Evolutionary conservation across 1,284 basidiomycete species (phyloP).

Genomic region (Leucoagaricus sp.): DNA sequence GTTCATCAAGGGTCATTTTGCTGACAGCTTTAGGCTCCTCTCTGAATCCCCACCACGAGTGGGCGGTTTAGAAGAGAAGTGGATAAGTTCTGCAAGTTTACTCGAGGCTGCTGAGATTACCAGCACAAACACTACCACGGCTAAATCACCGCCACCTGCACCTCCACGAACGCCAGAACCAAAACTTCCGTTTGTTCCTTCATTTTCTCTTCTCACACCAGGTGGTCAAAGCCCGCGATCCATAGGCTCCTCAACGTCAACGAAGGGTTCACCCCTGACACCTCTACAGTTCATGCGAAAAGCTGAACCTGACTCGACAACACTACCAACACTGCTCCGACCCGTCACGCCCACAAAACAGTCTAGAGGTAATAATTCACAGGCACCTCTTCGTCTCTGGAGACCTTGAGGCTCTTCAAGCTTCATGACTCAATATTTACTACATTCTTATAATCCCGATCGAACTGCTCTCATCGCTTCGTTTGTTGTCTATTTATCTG

Average conservation of each 20-base stretch:
- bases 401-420: slow-evolving; percentile 12
- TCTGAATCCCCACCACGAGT: slow-evolving; percentile 57
- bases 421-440: slow-evolving; percentile 17
- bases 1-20: slow-evolving; percentile 85
- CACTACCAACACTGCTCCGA: slow-evolving; percentile 36
- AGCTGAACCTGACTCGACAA: slow-evolving; percentile 44
- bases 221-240: slow-evolving; percentile 49
- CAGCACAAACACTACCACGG: slow-evolving; percentile 18
- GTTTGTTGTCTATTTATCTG: slow-evolving; percentile 12
- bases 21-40: slow-evolving; percentile 72
- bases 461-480: slow-evolving; percentile 1
- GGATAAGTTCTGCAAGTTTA: slow-evolving; percentile 79
- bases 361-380: slow-evolving; percentile 28
- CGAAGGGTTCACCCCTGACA: slow-evolving; percentile 48
- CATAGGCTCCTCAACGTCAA: slow-evolving; percentile 35
- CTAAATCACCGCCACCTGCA: slow-evolving; percentile 34
- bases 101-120: slow-evolving; percentile 49
- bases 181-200: slow-evolving; percentile 41
- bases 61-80: slow-evolving; percentile 64
- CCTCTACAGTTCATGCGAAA: slow-evolving; percentile 52
- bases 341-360: slow-evolving; percentile 42
- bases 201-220: slow-evolving; percentile 47
- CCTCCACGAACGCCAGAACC: slow-evolving; percentile 73
- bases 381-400: slow-evolving; percentile 34
- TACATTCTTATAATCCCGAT: slow-evolving; percentile 4